Evolutionary conservation across 306 rosid genomes (phyloP).

Genomic region (Ziziphus jujuba): DNA sequence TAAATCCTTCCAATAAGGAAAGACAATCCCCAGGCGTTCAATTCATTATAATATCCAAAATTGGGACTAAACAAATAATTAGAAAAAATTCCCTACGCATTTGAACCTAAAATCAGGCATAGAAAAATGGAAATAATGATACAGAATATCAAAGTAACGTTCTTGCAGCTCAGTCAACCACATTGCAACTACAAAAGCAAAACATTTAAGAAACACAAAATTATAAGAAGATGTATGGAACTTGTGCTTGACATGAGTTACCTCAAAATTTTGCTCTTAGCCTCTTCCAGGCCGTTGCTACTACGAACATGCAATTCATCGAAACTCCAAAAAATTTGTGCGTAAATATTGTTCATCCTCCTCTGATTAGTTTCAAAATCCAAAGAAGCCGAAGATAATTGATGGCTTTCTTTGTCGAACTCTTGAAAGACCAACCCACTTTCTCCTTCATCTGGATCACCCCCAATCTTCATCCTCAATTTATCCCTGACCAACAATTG

Average conservation of each 20-base stretch:
- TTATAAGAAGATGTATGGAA: not conserved
- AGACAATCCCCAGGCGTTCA: too few species aligned
- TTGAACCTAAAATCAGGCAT: too few species aligned
- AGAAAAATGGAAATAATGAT: too few species aligned
- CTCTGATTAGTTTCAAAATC: conserved; percentile 35
- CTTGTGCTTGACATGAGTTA: conserved; percentile 21
- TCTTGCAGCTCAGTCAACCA: too few species aligned
- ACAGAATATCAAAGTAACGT: too few species aligned
- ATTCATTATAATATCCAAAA: too few species aligned
- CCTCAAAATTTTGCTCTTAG: conserved; percentile 65
- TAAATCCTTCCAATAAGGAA: too few species aligned
- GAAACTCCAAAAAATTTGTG: conserved; percentile 47
- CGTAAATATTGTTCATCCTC: conserved; percentile 30
- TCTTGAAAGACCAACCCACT: conserved; percentile 20
- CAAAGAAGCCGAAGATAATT: conserved; percentile 27
- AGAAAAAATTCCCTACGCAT: too few species aligned
- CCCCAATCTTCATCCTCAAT: conserved; percentile 37
- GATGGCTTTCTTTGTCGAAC: conserved; percentile 12
- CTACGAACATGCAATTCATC: conserved; percentile 39
- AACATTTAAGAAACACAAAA: not conserved
- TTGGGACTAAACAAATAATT: too few species aligned
- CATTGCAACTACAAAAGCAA: not conserved
- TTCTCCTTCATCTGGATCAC: conserved; percentile 18
- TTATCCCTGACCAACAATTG: conserved; percentile 44
- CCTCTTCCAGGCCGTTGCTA: conserved; percentile 42